These are phyloP conservation scores for Monosporascus sp. DNA, from an alignment of 2,329 filamentous ascomycete genomes.

Conservation along the genomic window DNA sequence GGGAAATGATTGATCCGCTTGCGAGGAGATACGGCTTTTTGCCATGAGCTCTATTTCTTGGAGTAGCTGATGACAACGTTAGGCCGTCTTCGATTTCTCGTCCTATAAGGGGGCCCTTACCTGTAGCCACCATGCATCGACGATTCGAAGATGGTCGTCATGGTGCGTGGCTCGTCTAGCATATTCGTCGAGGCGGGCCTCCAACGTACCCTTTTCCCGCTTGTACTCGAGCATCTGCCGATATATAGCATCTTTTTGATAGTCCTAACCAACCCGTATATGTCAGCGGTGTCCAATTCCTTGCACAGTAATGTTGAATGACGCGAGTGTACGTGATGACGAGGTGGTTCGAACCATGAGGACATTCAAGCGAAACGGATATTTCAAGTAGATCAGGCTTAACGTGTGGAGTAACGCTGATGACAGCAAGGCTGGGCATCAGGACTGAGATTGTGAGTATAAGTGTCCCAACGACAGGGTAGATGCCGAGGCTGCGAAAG, in stretches of 20 bases:
- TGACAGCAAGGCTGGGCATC: conserved; percentile 24
- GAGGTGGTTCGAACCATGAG: conserved; percentile 17
- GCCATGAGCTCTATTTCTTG: conserved; percentile 60
- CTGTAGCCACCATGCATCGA: conserved; percentile 94
- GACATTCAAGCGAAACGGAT: conserved; percentile 15
- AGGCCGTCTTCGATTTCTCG: not conserved
- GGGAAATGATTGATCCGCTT: conserved; percentile 44
- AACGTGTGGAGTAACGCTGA: conserved; percentile 17
- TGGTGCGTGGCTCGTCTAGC: conserved; percentile 74
- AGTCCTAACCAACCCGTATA: conserved; percentile 55
- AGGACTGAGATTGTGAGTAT: conserved; percentile 30
- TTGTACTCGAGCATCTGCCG: conserved; percentile 99
- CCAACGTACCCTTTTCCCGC: conserved; percentile 76
- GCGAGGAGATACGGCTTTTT: conserved; percentile 41
- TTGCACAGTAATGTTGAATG: conserved; percentile 16
- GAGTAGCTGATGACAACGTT: conserved; percentile 42
- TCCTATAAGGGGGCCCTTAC: conserved; percentile 43
- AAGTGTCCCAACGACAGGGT: conserved; percentile 15
- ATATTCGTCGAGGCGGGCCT: conserved; percentile 74
- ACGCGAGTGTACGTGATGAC: conserved; percentile 20
- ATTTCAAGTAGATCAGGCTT: conserved; percentile 8
- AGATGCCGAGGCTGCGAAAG: conserved; percentile 14
- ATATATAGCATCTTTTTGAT: conserved; percentile 92
- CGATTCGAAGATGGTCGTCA: conserved; percentile 84
- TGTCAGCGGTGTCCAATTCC: conserved; percentile 27